Conservation (phyloP, 805 yeast genomes). For the Novakomyces olei region DNA sequence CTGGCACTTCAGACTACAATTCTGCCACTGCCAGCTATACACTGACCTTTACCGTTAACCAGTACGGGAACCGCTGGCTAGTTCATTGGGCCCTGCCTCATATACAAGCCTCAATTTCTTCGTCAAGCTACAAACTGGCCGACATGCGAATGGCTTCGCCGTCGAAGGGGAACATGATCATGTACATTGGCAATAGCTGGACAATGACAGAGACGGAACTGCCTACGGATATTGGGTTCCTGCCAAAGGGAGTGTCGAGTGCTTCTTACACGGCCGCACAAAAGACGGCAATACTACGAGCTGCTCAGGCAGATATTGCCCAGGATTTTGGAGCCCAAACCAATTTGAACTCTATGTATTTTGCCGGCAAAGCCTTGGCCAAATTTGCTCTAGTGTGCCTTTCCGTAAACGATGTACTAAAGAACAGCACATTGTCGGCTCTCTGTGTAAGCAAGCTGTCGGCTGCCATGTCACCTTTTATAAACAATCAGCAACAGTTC, state of each 20-base stretch:
- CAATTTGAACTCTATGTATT: constrained; percentile 69
- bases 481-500: constrained; percentile 40
- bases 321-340: constrained; percentile 35
- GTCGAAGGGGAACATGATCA: constrained; percentile 22
- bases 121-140: too few relatives aligned
- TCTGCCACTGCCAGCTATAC: too few relatives aligned
- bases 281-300: constrained; percentile 19
- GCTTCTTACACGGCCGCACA: constrained; percentile 19
- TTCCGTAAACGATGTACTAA: constrained; percentile 42
- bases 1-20: constrained; percentile 18
- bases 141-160: constrained; percentile 23
- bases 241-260: constrained; percentile 26
- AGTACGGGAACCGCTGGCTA: too few relatives aligned
- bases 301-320: constrained; percentile 31
- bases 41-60: too few relatives aligned
- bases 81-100: too few relatives aligned
- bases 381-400: constrained; percentile 76
- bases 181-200: constrained; percentile 16
- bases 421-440: constrained; percentile 30
- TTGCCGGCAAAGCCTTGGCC: constrained; percentile 69
- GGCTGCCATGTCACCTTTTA: constrained; percentile 45
- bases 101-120: too few relatives aligned
- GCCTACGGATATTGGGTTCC: constrained; percentile 25
- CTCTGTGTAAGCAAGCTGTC: constrained; percentile 36
- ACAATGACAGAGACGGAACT: constrained; percentile 17